Base-by-base conservation (phyloP, 768 basidiomycete genomes). In the Trametes punicea region DNA sequence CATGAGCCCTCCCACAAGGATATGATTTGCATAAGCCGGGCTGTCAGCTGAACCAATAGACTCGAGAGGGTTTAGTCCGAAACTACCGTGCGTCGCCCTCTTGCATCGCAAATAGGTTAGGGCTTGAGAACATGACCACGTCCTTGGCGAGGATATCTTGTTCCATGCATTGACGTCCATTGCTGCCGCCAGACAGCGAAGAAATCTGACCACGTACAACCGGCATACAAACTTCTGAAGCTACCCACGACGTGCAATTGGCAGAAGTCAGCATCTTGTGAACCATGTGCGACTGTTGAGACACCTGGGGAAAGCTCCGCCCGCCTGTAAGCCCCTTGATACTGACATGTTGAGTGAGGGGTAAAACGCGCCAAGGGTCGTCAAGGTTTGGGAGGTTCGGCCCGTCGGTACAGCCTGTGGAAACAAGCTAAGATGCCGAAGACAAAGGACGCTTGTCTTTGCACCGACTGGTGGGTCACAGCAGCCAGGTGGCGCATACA, bases 1-100 rank as follows among this genome's bases (percentile, higher is more conserved):
- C 62, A 63, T 60, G 62, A 34, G 62, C 62, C 51, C 59, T 55
- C 48, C 46, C 57, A 53, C 55, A 36, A 30, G 31, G 20, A 42
- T 45, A 16, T 31, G 31, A 20, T 59, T 57, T 54, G 44, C 59
- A 61, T 57, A 57, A 61, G 51, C 51, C 21, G 34, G 39, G 18
- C 33, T 36, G 60, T 64, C 63, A 64, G 60, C 56, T 64, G 63
- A 44, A 56, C 57, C 20, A 46, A 31, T 40, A 39, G 33, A 30
- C 60, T 61, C 25, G 51, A 51, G 49, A 55, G 27, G 60, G 60
- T 55, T 58, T 58, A 62, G 61, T 25, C 42, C 56, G 31, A 44
- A 45, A 40, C 46, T 36, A 21, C 41, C 40, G 46, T 27, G 57
- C 11, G 39, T 53, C 46, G 45, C 51, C 18, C 25, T 11, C 16